Evolutionary conservation across 2,329 filamentous ascomycete species (phyloP), one percentile per base, ranked within the genome.

Genomic region (Cladophialophora bantiana): DNA sequence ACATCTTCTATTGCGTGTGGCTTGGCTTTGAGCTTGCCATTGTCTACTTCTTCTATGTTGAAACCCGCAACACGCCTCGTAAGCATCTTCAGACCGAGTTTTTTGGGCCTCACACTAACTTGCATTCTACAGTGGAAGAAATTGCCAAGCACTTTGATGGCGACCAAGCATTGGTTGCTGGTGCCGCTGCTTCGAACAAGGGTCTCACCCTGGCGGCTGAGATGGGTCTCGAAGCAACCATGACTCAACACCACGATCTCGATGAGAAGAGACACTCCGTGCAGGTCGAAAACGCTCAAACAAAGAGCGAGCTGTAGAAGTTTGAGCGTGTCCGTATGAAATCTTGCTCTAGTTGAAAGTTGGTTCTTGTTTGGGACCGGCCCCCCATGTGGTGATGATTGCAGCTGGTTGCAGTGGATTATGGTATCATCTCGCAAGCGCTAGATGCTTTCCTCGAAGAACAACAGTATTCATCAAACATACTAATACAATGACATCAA

Each of bases 71-170:
- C 7, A 87, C 88, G 0, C 91, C 89, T 1, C 86, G 52, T 55
- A 55, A 55, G 52, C 35, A 7, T n/a, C 45, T 20, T 3, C 6
- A 2, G 6, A 18, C 34, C 52, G n/a, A n/a, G 31, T 20, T 34
- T 35, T 15, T 3, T 12, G 18, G 31, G 12, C 26, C 50, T 12
- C 12, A n/a, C 31, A 12, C 52, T 55, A 12, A 55, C 13, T 55
- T 35, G 2, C 7, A 15, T 12, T 55, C 31, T 35, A n/a, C 52
- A 55, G 52, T 92, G 0, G 89, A 91, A 75, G 88, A 90, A 75
- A 84, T 90, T 68, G 86, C 89, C 55, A 85, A 86, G 73, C 90
- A 91, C 75, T 91, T 92, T 73, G 89, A 91, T 72, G 89, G 88
- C 45, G 84, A 88, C 34, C 80, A 85, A 38, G 86, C 85, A 20